phyloP scores from a whole-genome alignment of 106 monocot genomes.

The Dendrobium officinale region DNA sequence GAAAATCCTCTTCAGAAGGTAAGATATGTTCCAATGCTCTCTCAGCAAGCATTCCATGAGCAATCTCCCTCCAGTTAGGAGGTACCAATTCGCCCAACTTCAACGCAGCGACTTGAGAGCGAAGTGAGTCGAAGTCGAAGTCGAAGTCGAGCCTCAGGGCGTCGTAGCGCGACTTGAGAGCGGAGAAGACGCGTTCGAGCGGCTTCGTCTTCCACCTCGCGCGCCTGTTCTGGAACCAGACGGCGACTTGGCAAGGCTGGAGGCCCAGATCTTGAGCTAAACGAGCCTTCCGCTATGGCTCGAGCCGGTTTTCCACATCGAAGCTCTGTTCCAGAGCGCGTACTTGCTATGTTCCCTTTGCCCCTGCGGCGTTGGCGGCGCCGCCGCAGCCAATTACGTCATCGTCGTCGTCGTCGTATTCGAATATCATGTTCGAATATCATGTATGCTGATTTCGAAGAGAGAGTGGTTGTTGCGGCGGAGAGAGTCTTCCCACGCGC shows the following conservation, averaged over 20 bases:
- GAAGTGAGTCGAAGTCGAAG: too few relatives aligned
- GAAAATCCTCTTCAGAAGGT: conserved; percentile 85
- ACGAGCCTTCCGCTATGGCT: conserved; percentile 63
- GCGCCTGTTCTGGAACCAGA: conserved; percentile 96
- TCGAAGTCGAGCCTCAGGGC: conserved; percentile 34
- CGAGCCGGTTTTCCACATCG: conserved; percentile 73
- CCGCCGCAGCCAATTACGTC: conserved; percentile 18
- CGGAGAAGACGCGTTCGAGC: conserved; percentile 64
- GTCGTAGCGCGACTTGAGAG: conserved; percentile 48
- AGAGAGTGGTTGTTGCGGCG: too few relatives aligned
- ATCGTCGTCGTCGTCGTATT: conserved; percentile 9
- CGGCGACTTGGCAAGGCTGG: conserved; percentile 78
- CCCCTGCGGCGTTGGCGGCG: not conserved
- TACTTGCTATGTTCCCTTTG: conserved; percentile 66
- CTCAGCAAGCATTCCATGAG: conserved; percentile 97
- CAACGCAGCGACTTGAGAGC: not conserved
- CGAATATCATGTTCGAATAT: conserved; percentile 3
- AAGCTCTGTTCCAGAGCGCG: conserved; percentile 74
- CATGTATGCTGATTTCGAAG: conserved; percentile 2
- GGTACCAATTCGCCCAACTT: conserved; percentile 64
- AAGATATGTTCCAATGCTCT: conserved; percentile 88
- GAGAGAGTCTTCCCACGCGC: too few relatives aligned
- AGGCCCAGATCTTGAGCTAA: conserved; percentile 78
- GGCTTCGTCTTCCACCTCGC: conserved; percentile 92
- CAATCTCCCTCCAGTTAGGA: conserved; percentile 88